Conservation (phyloP, 257 asterid species). For the Salvia rosmarinus region DNA sequence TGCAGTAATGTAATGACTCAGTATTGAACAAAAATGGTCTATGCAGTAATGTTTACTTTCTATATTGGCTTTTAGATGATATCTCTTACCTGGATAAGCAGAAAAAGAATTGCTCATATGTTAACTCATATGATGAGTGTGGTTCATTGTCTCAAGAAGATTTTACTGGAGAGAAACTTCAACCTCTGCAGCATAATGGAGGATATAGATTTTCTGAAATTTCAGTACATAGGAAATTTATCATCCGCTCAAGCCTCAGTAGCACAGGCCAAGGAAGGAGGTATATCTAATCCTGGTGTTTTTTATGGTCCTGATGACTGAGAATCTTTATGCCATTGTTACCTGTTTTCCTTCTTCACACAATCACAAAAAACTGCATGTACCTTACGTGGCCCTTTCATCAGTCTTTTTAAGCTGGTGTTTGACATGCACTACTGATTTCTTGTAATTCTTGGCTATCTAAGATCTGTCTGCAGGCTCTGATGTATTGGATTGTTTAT, state of each 20-base stretch:
- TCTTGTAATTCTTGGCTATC: background rate
- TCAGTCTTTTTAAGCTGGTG: slow-evolving; percentile 11
- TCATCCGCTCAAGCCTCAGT: slow-evolving; percentile 32
- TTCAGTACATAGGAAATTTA: slow-evolving; percentile 30
- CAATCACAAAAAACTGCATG: slow-evolving; percentile 17
- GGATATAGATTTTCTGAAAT: slow-evolving; percentile 38
- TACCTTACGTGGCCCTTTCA: slow-evolving; percentile 4
- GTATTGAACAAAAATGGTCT: slow-evolving; percentile 14
- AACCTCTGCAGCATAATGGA: slow-evolving; percentile 34
- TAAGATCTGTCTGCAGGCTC: background rate
- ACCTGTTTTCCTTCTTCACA: slow-evolving; percentile 8
- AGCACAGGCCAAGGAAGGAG: slow-evolving; percentile 46
- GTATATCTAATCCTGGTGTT: slow-evolving; percentile 45
- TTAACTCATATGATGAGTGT: slow-evolving; percentile 35
- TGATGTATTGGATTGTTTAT: slow-evolving; percentile 23
- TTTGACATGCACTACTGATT: slow-evolving; percentile 14
- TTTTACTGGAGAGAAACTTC: slow-evolving; percentile 38
- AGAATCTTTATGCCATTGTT: slow-evolving; percentile 12
- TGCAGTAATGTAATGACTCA: background rate
- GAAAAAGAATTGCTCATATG: slow-evolving; percentile 34
- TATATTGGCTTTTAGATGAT: slow-evolving; percentile 68
- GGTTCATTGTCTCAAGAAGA: slow-evolving; percentile 46
- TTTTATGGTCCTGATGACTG: slow-evolving; percentile 12
- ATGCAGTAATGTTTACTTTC: slow-evolving; percentile 31
- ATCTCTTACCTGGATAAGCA: slow-evolving; percentile 73